A percentile compares a stretch with the other conserved stretches of the same genome.
Conservation (phyloP, 805 yeast genomes). For the Metschnikowia rubicola region DNA sequence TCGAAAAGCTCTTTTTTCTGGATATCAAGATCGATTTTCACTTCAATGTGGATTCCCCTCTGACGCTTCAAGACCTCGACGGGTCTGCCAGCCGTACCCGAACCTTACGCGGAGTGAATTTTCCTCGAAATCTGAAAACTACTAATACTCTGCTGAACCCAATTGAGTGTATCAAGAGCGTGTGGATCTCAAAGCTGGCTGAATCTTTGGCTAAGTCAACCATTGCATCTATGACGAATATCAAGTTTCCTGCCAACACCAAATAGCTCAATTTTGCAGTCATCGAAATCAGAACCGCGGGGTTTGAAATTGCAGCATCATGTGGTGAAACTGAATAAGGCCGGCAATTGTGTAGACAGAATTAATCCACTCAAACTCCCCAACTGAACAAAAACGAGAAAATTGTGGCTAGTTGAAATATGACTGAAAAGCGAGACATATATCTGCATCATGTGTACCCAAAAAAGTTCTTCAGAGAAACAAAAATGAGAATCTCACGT, state of each 20-base stretch:
- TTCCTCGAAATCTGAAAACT: constrained; percentile 30
- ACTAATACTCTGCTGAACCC: constrained; percentile 38
- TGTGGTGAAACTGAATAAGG: constrained; percentile 30
- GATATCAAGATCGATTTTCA: constrained; percentile 39
- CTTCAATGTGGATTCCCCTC: constrained; percentile 39
- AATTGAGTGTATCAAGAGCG: constrained; percentile 41
- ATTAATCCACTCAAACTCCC: constrained; percentile 44
- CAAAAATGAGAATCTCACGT: too few relatives aligned
- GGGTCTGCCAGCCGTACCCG: constrained; percentile 40
- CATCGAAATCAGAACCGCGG: constrained; percentile 43
- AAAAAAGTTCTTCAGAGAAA: too few relatives aligned
- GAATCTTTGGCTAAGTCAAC: constrained; percentile 41
- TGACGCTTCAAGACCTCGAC: constrained; percentile 27
- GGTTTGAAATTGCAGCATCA: constrained; percentile 39
- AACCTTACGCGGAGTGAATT: constrained; percentile 33
- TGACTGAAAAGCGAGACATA: too few relatives aligned
- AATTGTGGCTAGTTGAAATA: too few relatives aligned
- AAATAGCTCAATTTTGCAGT: constrained; percentile 36
- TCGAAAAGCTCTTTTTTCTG: constrained; percentile 31
- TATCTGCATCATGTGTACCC: too few relatives aligned
- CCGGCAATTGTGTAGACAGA: constrained; percentile 42
- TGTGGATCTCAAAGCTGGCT: constrained; percentile 36
- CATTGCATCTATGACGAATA: constrained; percentile 35
- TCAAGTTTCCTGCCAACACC: constrained; percentile 42
- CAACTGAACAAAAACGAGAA: constrained; percentile 30